Percentiles rank a stretch among this genome's conserved stretches.
Evolutionary conservation across 2,329 filamentous ascomycete genomes (phyloP).

Genomic region (Hortaea werneckii): DNA sequence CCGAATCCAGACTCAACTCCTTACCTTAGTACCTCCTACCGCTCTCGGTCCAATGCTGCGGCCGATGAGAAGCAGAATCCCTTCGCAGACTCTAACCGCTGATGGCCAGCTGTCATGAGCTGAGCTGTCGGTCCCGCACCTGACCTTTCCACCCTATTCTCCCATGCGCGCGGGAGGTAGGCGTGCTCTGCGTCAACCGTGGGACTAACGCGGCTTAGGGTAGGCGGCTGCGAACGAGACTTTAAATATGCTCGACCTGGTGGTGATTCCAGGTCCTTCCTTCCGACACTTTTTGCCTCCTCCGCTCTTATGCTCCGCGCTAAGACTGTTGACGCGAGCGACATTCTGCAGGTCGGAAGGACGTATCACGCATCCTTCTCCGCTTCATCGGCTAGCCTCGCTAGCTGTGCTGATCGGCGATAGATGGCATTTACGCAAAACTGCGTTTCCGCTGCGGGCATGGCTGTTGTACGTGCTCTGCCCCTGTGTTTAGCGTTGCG

Average conservation of each 20-base stretch:
- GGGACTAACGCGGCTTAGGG: slow-evolving; percentile 14
- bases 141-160: slow-evolving; percentile 34
- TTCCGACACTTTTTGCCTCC: slow-evolving; percentile 2
- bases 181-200: slow-evolving; percentile 30
- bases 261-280: slow-evolving; percentile 8
- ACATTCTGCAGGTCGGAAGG: slow-evolving; percentile 6
- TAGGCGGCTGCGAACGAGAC: slow-evolving; percentile 19
- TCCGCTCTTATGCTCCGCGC: slow-evolving; percentile 21
- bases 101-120: slow-evolving; percentile 26
- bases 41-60: slow-evolving; percentile 1
- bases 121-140: slow-evolving; percentile 24
- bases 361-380: slow-evolving; percentile 29
- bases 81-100: slow-evolving; percentile 31
- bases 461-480: slow-evolving; percentile 26
- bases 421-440: slow-evolving; percentile 23
- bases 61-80: slow-evolving; percentile 20
- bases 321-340: slow-evolving; percentile 15
- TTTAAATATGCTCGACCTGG: slow-evolving; percentile 27
- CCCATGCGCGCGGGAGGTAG: slow-evolving; percentile 22
- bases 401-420: not conserved
- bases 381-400: not conserved
- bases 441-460: slow-evolving; percentile 24
- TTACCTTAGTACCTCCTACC: not conserved
- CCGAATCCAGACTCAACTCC: slow-evolving; percentile 11
- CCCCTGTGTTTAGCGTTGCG: slow-evolving; percentile 18